Conservation (phyloP, 2,329 filamentous ascomycete species). For the Orbilia ellipsospora region DNA sequence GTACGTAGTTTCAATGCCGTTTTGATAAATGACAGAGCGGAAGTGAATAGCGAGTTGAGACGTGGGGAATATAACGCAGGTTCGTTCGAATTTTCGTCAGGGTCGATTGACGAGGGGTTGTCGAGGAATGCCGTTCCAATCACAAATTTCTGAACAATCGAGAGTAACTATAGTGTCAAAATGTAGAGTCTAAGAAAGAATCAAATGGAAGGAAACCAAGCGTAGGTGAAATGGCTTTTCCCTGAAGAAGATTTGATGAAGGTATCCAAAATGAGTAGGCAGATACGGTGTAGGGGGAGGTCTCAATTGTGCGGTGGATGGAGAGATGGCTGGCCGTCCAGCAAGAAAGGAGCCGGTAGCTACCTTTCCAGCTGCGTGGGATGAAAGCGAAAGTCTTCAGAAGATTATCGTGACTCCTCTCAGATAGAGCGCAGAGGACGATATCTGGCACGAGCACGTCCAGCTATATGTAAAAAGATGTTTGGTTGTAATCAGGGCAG, state of each 20-base stretch:
- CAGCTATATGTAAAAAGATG: neutral
- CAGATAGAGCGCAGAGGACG: neutral
- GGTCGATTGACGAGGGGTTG: constrained; percentile 35
- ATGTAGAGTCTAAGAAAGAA: constrained; percentile 15
- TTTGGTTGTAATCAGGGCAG: constrained; percentile 15
- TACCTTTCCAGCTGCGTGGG: constrained; percentile 35
- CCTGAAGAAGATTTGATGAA: constrained; percentile 32
- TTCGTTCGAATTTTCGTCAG: constrained; percentile 10
- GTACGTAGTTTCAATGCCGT: constrained; percentile 19
- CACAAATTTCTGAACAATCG: constrained; percentile 19
- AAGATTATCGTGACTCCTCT: constrained; percentile 17
- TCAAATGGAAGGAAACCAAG: constrained; percentile 2
- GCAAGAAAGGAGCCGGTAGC: constrained; percentile 36
- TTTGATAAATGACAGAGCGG: neutral
- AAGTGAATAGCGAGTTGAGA: constrained; percentile 1
- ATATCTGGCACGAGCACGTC: constrained; percentile 18
- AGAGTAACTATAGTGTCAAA: constrained; percentile 7
- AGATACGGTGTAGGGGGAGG: constrained; percentile 33
- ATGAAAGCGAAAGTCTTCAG: constrained; percentile 32
- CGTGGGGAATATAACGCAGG: constrained; percentile 19
- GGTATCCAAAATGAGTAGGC: constrained; percentile 46
- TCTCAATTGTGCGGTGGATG: constrained; percentile 30
- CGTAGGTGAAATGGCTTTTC: constrained; percentile 30
- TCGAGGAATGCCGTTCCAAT: constrained; percentile 22
- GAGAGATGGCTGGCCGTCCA: constrained; percentile 11